A percentile compares a stretch with the other conserved stretches of the same genome.
phyloP scores from a whole-genome alignment of 129 eudicot genomes.

The Erigeron canadensis region DNA sequence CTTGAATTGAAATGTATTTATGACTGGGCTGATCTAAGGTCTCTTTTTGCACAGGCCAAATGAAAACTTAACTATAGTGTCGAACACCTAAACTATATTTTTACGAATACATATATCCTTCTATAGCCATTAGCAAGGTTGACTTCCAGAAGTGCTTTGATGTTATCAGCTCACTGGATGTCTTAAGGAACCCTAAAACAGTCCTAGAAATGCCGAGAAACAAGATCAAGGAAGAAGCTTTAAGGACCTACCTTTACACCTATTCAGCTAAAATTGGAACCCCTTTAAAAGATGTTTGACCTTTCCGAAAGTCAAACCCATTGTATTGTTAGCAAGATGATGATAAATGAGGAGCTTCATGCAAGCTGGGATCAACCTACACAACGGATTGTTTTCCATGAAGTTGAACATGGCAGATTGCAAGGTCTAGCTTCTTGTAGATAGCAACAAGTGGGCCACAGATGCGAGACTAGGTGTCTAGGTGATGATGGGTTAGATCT shows the following conservation, averaged over 20 bases:
- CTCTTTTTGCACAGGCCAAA: too few species aligned
- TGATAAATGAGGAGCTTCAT: constrained; percentile 77
- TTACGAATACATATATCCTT: too few species aligned
- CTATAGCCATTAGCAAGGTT: constrained; percentile 73
- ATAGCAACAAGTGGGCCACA: constrained; percentile 67
- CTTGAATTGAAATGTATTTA: neutral
- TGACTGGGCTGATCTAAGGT: neutral
- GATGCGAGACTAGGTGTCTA: constrained; percentile 60
- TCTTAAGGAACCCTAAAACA: constrained; percentile 65
- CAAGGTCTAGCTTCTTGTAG: constrained; percentile 81
- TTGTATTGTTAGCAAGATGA: constrained; percentile 77
- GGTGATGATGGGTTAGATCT: constrained; percentile 58
- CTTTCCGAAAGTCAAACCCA: constrained; percentile 62
- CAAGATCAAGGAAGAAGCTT: constrained; percentile 86
- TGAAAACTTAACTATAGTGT: too few species aligned
- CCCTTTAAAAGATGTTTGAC: constrained; percentile 81
- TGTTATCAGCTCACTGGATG: constrained; percentile 75
- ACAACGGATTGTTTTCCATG: constrained; percentile 74
- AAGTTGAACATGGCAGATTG: constrained; percentile 68
- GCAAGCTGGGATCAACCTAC: constrained; percentile 92
- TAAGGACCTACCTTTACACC: constrained; percentile 75
- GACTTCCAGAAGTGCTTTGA: constrained; percentile 70
- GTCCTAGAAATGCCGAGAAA: constrained; percentile 71
- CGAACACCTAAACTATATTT: too few species aligned
- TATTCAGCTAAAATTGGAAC: constrained; percentile 61